phyloP scores from a whole-genome alignment of 2,329 filamentous ascomycete genomes.

The Nigrograna mackinnonii region DNA sequence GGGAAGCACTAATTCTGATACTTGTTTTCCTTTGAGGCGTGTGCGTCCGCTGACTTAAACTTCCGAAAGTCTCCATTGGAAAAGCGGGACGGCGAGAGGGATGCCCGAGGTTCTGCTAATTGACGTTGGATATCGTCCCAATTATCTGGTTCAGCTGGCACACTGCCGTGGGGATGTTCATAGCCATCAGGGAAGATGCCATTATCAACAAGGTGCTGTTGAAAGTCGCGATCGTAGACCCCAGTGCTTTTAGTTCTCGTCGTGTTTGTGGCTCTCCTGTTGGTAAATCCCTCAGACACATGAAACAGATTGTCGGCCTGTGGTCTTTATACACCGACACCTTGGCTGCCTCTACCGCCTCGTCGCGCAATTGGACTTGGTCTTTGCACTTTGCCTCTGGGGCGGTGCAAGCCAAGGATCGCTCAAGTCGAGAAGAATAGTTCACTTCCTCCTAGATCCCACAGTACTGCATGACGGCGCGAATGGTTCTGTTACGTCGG shows the following conservation, averaged over 20 bases:
- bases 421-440: too few relatives aligned
- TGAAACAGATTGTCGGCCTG: slow-evolving; percentile 4
- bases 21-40: background rate
- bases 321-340: slow-evolving; percentile 1
- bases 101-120: slow-evolving; percentile 29
- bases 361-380: too few relatives aligned
- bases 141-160: slow-evolving; percentile 31
- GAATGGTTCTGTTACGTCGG: too few relatives aligned
- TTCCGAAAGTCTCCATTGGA: background rate
- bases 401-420: too few relatives aligned
- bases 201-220: slow-evolving; percentile 41
- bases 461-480: too few relatives aligned
- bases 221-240: slow-evolving; percentile 37
- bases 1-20: slow-evolving; percentile 1
- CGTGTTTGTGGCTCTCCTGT: slow-evolving; percentile 13
- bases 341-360: slow-evolving; percentile 3
- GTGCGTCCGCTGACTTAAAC: background rate
- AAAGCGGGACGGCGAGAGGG: slow-evolving; percentile 32
- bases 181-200: slow-evolving; percentile 4
- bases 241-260: slow-evolving; percentile 20
- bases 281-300: background rate
- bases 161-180: slow-evolving; percentile 26
- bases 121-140: slow-evolving; percentile 31
- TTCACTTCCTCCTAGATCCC: too few relatives aligned
- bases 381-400: too few relatives aligned